These are phyloP conservation scores for Chlorella variabilis DNA, from an alignment of 163 green algal genomes.

Conservation along the genomic window DNA sequence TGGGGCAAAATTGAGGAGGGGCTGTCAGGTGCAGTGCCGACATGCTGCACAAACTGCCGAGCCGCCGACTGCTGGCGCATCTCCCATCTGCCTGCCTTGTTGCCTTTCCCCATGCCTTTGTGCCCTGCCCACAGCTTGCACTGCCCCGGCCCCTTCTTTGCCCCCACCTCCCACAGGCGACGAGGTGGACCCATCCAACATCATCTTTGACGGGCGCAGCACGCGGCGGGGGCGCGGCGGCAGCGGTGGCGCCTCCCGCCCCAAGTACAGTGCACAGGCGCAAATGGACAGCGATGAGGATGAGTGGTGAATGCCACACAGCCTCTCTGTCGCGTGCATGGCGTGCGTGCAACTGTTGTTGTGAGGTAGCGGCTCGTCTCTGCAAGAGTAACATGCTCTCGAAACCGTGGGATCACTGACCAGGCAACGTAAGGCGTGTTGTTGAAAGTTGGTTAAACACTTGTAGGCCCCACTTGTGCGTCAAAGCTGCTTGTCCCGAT, in stretches of 20 bases:
- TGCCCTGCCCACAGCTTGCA: not conserved
- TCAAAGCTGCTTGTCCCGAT: conserved; percentile 32
- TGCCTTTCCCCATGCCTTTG: too few relatives aligned
- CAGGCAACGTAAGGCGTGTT: too few relatives aligned
- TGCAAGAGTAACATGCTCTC: too few relatives aligned
- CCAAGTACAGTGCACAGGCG: conserved; percentile 42
- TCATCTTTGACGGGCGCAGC: conserved; percentile 56
- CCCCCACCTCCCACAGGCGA: conserved; percentile 44
- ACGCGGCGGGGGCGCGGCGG: conserved; percentile 43
- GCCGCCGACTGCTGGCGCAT: too few relatives aligned
- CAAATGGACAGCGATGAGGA: conserved; percentile 52
- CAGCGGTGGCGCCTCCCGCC: not conserved
- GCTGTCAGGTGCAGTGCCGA: conserved; percentile 38
- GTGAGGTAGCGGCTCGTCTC: too few relatives aligned
- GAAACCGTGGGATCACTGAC: too few relatives aligned
- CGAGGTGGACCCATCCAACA: conserved; percentile 62
- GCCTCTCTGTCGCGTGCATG: too few relatives aligned
- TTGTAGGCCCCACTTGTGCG: too few relatives aligned
- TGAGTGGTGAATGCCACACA: conserved; percentile 25
- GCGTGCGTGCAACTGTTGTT: too few relatives aligned
- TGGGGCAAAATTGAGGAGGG: conserved; percentile 53
- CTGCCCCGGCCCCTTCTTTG: not conserved
- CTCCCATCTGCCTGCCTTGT: too few relatives aligned
- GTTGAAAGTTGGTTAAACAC: too few relatives aligned
- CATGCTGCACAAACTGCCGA: too few relatives aligned